Percentiles rank a stretch among this genome's conserved stretches.
phyloP scores from a whole-genome alignment of 305 asterid species.

The Rubia peregrina region DNA sequence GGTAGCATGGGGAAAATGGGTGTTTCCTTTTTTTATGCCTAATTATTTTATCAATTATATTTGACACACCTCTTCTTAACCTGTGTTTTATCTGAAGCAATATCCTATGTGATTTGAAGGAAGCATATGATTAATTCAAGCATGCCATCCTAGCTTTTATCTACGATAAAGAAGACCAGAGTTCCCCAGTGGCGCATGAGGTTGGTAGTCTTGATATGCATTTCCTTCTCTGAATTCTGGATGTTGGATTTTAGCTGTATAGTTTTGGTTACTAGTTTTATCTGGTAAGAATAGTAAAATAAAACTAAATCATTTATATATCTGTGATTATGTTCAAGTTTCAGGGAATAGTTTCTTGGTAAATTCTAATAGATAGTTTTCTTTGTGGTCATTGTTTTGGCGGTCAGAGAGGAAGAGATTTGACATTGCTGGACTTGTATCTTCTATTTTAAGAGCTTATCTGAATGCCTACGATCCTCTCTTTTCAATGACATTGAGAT shows the following conservation, averaged over 20 bases:
- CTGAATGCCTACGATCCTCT: slow-evolving; percentile 80
- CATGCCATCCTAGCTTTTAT: slow-evolving; percentile 80
- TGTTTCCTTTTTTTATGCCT: not conserved
- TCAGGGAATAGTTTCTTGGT: not conserved
- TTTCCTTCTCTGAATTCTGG: not conserved
- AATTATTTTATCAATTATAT: not conserved
- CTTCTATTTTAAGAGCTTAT: slow-evolving; percentile 78
- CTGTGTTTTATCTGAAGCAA: slow-evolving; percentile 18
- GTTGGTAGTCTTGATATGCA: slow-evolving; percentile 29
- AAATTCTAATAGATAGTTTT: not conserved
- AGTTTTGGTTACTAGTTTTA: not conserved
- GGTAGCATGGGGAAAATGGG: not conserved
- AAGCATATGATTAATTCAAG: slow-evolving; percentile 95
- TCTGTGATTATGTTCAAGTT: not conserved
- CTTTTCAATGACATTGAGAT: slow-evolving; percentile 82
- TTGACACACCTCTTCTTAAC: not conserved
- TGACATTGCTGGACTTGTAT: slow-evolving; percentile 80
- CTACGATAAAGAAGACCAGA: slow-evolving; percentile 76
- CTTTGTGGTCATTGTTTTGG: slow-evolving; percentile 35
- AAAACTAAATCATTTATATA: not conserved
- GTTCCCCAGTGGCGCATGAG: slow-evolving; percentile 89
- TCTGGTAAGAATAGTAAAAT: not conserved
- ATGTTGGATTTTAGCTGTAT: not conserved
- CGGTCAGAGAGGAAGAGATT: slow-evolving; percentile 88
- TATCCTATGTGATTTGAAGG: slow-evolving; percentile 45